Evolutionary conservation across 2,329 filamentous ascomycete species (phyloP), one percentile per base, ranked within the genome.

Genomic region (Pestalotiopsis sp.): DNA sequence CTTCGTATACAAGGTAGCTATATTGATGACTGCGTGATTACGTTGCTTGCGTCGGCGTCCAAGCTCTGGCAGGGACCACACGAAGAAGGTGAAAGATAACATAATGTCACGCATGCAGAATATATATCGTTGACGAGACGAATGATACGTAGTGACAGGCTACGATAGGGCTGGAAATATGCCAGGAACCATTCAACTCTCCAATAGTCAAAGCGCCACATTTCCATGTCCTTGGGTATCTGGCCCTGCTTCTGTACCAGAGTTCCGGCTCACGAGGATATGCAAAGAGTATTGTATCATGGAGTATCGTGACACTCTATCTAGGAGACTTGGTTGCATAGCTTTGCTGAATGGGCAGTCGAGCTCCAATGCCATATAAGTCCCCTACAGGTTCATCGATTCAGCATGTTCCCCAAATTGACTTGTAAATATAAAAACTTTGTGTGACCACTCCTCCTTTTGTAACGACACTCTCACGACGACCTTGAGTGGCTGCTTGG

Each of bases 141-240:
- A 75, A 74, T 71, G 68, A 67, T 68, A 67, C 68, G 59, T 73
- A 71, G 14, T 52, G 11, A 17, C 17, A 14, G 40, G 17, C 14
- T 44, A n/a, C 17, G 30, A n/a, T 52, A 52, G 44, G 44, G 44
- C 44, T 52, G 44, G 44, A 52, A n/a, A 9, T 20, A 22, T 52
- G 44, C 17, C 44, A 22, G 44, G 44, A 52, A 52, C 44, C 44
- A 52, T 17, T 20, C n/a, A 9, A 10, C 7, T 52, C 44, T 52
- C n/a, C 44, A 52, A 22, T 20, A 20, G 44, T 22, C 44, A 52
- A 52, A 52, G 44, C 44, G 44, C 44, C 44, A 52, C 44, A 52
- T 10, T 52, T 20, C 44, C 44, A 22, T 52, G 44, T 17, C 44
- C 20, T n/a, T 52, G 44, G 44, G 44, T 52, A 17, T 17, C 17